A percentile compares a stretch with the other conserved stretches of the same genome.
Evolutionary conservation across 441 rosid genomes (phyloP).

Genomic region (Adansonia gregorii): DNA sequence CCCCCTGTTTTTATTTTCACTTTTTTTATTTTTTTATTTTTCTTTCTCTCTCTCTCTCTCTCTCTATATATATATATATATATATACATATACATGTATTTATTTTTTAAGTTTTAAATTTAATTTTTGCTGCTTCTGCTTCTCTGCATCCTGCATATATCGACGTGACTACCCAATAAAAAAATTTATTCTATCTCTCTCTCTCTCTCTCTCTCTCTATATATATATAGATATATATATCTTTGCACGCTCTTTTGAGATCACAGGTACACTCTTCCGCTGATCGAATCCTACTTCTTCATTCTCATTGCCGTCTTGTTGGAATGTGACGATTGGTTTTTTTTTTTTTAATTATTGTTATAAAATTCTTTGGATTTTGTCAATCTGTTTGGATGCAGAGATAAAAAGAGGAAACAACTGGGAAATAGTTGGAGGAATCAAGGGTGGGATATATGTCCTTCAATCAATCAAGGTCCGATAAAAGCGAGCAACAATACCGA

Average conservation of each 20-base stretch:
- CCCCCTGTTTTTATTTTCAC: too few species aligned
- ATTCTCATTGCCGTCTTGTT: background rate
- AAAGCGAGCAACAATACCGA: constrained; percentile 67
- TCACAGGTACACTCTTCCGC: constrained; percentile 11
- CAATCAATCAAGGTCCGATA: constrained; percentile 89
- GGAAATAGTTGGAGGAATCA: constrained; percentile 27
- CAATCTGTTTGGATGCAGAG: constrained; percentile 36
- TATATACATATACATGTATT: too few species aligned
- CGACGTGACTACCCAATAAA: background rate
- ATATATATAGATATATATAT: too few species aligned
- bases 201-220: too few species aligned
- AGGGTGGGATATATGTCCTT: constrained; percentile 72
- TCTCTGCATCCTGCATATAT: background rate
- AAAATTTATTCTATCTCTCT: background rate
- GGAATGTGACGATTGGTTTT: background rate
- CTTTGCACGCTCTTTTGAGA: background rate
- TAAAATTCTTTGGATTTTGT: constrained; percentile 16
- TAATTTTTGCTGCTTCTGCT: background rate
- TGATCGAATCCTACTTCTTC: constrained; percentile 19
- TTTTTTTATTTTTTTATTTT: too few species aligned
- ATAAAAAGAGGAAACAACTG: background rate
- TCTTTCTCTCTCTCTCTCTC: too few species aligned
- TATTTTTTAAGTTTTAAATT: too few species aligned
- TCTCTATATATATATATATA: too few species aligned
- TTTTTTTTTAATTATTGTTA: background rate